Evolutionary conservation across 345 rosid genomes (phyloP).

Genomic region (Clarkia xantiana): DNA sequence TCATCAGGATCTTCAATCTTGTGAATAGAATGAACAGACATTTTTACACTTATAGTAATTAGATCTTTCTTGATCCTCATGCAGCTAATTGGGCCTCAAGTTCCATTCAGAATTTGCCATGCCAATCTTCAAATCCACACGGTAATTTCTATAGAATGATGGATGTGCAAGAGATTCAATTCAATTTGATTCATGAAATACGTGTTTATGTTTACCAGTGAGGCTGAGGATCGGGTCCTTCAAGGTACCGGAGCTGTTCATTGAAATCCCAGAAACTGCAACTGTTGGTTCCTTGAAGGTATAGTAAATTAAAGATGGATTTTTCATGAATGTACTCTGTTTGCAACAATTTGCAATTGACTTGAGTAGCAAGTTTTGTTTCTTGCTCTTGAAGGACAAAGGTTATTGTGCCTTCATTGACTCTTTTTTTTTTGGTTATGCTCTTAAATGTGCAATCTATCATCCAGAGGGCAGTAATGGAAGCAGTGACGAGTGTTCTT

Average conservation of each 20-base stretch:
- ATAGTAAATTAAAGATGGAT: background rate
- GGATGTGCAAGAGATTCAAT: background rate
- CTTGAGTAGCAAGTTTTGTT: no score
- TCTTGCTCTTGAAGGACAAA: no score
- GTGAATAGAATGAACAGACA: background rate
- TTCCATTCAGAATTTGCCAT: conserved; percentile 22
- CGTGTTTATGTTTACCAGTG: conserved; percentile 27
- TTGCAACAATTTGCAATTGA: no score
- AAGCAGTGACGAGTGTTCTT: conserved; percentile 65
- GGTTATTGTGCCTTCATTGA: no score
- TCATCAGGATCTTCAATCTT: conserved; percentile 5
- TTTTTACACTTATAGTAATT: conserved; percentile 8
- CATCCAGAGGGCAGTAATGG: conserved; percentile 61
- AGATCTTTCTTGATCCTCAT: conserved; percentile 8
- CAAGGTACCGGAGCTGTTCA: conserved; percentile 69
- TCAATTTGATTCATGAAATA: background rate
- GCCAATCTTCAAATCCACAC: conserved; percentile 38
- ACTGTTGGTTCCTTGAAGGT: conserved; percentile 91
- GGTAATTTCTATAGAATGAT: conserved; percentile 30
- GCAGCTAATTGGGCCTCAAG: conserved; percentile 30
- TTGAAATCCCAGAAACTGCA: conserved; percentile 75
- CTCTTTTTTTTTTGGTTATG: no score
- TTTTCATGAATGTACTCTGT: no score
- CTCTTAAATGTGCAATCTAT: background rate
- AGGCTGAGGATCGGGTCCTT: conserved; percentile 81